These are phyloP conservation scores for Amanita exitialis DNA, from an alignment of 768 basidiomycete species.

Conservation along the genomic window DNA sequence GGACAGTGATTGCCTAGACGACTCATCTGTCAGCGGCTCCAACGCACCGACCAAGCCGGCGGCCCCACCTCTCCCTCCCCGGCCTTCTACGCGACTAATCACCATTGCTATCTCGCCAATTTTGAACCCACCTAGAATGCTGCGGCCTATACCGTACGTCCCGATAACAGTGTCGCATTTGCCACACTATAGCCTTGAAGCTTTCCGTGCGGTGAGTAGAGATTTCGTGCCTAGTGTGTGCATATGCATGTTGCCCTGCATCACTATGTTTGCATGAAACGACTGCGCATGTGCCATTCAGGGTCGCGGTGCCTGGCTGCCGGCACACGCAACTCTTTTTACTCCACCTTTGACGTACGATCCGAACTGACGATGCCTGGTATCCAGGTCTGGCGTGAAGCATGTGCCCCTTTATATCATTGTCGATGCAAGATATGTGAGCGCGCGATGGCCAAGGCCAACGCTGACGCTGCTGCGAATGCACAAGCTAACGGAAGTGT, in stretches of 20 bases:
- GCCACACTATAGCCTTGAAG: slow-evolving; percentile 48
- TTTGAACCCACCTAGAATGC: slow-evolving; percentile 46
- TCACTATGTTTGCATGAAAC: background rate
- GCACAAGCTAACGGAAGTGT: slow-evolving; percentile 16
- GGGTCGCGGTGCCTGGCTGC: background rate
- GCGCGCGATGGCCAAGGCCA: slow-evolving; percentile 47
- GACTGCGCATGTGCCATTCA: background rate
- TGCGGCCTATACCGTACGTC: slow-evolving; percentile 62
- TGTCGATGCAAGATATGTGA: slow-evolving; percentile 70
- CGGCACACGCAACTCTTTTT: background rate
- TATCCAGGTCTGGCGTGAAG: slow-evolving; percentile 62
- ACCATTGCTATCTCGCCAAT: slow-evolving; percentile 45
- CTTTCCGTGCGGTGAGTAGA: slow-evolving; percentile 42
- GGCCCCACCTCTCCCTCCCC: background rate
- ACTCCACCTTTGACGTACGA: background rate
- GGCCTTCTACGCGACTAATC: slow-evolving; percentile 11
- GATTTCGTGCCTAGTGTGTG: background rate
- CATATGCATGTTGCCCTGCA: background rate
- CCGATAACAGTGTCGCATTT: slow-evolving; percentile 46
- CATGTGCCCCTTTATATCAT: slow-evolving; percentile 59
- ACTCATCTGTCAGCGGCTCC: slow-evolving; percentile 3
- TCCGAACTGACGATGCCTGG: slow-evolving; percentile 5
- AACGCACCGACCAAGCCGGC: slow-evolving; percentile 2
- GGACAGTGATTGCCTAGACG: slow-evolving; percentile 17
- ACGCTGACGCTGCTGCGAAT: slow-evolving; percentile 27